These are phyloP conservation scores for Liquidambar formosana DNA, from an alignment of 164 flowering plant species.

Conservation along the genomic window DNA sequence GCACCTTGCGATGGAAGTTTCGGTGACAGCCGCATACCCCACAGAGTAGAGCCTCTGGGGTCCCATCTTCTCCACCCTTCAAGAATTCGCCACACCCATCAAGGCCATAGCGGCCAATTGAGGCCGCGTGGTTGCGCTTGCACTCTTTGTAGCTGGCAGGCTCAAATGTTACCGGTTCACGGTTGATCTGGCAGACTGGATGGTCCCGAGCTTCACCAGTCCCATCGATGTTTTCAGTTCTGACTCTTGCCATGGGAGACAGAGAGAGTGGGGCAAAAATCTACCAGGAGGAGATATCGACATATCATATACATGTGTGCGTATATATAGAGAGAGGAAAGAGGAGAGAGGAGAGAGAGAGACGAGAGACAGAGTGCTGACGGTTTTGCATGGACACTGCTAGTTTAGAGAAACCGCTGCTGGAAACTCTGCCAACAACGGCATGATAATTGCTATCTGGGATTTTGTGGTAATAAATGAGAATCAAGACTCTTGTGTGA, in stretches of 20 bases:
- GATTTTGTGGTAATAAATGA: no score
- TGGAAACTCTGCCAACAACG: no score
- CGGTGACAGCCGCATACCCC: conserved; percentile 23
- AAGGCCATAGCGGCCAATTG: conserved; percentile 7
- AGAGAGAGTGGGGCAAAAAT: background rate
- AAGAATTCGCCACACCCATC: conserved; percentile 24
- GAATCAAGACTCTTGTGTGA: no score
- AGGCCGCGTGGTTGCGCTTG: conserved; percentile 18
- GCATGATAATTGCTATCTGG: no score
- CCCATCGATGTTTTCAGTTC: background rate
- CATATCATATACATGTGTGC: no score
- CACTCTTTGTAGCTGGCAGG: conserved; percentile 10
- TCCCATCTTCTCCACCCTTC: conserved; percentile 17
- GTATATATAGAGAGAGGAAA: no score
- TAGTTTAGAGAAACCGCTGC: no score
- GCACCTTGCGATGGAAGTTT: conserved; percentile 16
- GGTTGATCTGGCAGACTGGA: background rate
- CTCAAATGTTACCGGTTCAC: background rate
- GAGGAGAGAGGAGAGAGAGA: no score
- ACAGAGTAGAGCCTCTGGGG: conserved; percentile 7
- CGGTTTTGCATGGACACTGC: no score
- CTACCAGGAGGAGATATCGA: no score
- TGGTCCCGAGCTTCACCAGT: background rate
- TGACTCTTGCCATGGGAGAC: background rate
- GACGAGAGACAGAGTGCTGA: no score